A percentile compares a stretch with the other conserved stretches of the same genome.
phyloP scores from a whole-genome alignment of 768 basidiomycete species.

The Boletus coccyginus region DNA sequence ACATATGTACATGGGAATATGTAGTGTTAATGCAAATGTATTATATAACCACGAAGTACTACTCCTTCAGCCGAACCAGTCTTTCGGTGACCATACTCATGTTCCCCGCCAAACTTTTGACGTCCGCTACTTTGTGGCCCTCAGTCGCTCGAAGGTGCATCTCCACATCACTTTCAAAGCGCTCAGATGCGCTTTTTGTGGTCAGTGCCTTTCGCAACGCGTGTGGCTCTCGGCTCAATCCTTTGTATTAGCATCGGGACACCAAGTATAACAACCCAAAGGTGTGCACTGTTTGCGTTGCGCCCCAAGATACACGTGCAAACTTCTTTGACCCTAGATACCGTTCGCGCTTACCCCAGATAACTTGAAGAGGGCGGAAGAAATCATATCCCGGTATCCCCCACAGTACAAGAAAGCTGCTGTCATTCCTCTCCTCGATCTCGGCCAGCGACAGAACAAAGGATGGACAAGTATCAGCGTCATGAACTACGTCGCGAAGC shows the following conservation, averaged over 20 bases:
- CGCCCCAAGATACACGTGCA: not conserved
- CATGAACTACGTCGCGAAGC: constrained; percentile 96
- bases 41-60: not conserved
- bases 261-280: constrained; percentile 92
- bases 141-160: constrained; percentile 25
- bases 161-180: constrained; percentile 42
- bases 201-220: constrained; percentile 45
- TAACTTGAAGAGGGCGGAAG: constrained; percentile 81
- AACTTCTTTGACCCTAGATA: constrained; percentile 51
- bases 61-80: not conserved
- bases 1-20: constrained; percentile 13
- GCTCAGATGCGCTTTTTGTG: constrained; percentile 85
- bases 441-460: constrained; percentile 96
- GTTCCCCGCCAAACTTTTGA: constrained; percentile 19
- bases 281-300: constrained; percentile 38
- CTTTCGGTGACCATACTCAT: constrained; percentile 14
- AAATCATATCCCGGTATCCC: constrained; percentile 92
- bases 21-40: not conserved
- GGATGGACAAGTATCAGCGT: constrained; percentile 98
- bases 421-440: constrained; percentile 92
- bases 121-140: constrained; percentile 16
- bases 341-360: constrained; percentile 81
- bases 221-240: constrained; percentile 12
- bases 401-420: constrained; percentile 99
- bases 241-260: constrained; percentile 77